Base-by-base conservation (phyloP, 2,329 filamentous ascomycete species). In the Tolypocladium endophyticum region DNA sequence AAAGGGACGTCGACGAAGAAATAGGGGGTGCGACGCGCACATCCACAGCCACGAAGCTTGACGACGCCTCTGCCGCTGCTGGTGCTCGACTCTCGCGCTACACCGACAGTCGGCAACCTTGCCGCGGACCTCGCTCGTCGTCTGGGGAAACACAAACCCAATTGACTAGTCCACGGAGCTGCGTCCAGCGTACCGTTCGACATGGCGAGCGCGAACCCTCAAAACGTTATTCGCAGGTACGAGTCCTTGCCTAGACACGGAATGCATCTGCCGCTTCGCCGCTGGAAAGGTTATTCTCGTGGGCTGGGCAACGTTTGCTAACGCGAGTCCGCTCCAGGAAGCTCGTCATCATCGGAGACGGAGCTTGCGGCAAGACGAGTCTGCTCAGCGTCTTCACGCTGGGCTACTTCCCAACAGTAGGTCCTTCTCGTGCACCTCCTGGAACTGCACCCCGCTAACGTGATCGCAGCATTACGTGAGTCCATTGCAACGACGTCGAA, bases 311-410 rank as follows among this genome's bases (percentile, higher is more conserved):
- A 35, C 2, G 30, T 35, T 12, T 20, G 50, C 52, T 38, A 23
- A 57, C 35, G 38, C 20, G 8, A 14, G 20, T 23, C 33, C n/a
- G 28, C 7, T 33, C 23, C 72, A 96, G 92, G 81, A 97, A 97
- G 79, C 82, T 97, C 71, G 92, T 97, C 70, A 97, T 97, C 68
- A 96, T 97, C 69, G 92, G 92, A 63, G 92, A 97, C 71, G 94
- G 94, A 79, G 94, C 94, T 67, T 99, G 94, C 77, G 94, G 94
- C 70, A 99, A 99, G 81, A 99, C 94, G 58, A 96, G 91, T 85
- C 79, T 99, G 69, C 80, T 99, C 66, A 97, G 92, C 73, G 94
- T 99, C 67, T 99, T 99, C 76, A 99, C 94, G 41, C 81, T 99
- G 59, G 94, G 94, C 61, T 97, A 97, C 76, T 99, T 97, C 70